Percentiles rank a stretch among this genome's conserved stretches.
Conservation (phyloP, 1,139 yeast genomes). For the Ogataea hybrid region DNA sequence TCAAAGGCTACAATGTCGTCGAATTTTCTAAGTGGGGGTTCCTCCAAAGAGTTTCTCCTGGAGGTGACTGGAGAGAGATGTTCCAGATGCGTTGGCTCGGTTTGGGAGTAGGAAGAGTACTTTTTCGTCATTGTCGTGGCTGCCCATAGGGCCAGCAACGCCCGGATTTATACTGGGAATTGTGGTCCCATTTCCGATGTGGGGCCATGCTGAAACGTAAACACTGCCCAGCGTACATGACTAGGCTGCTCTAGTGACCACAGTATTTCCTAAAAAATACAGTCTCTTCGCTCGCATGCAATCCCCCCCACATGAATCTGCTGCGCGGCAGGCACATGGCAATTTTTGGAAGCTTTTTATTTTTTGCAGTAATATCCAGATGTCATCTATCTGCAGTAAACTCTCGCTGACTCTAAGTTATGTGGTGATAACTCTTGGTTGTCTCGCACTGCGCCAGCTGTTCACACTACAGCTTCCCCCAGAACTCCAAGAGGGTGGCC, state of each 20-base stretch:
- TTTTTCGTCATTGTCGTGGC: slow-evolving; percentile 19
- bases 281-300: not conserved
- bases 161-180: slow-evolving; percentile 4
- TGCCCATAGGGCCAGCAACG: not conserved
- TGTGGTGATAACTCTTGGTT: slow-evolving; percentile 15
- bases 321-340: not conserved
- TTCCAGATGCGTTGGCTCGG: slow-evolving; percentile 20
- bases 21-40: slow-evolving; percentile 23
- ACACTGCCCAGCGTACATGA: not conserved
- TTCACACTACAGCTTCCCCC: slow-evolving; percentile 42
- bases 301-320: not conserved
- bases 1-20: slow-evolving; percentile 39
- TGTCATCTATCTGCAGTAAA: slow-evolving; percentile 10
- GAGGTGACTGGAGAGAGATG: slow-evolving; percentile 22
- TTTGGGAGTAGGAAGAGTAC: slow-evolving; percentile 10
- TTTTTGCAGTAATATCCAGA: not conserved
- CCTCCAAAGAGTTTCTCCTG: slow-evolving; percentile 15
- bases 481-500: slow-evolving; percentile 53
- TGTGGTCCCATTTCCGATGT: not conserved
- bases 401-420: slow-evolving; percentile 20
- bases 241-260: not conserved
- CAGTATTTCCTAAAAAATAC: not conserved
- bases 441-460: slow-evolving; percentile 15
- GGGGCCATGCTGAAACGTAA: not conserved
- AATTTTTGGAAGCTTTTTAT: not conserved